Evolutionary conservation across 2,329 filamentous ascomycete species (phyloP).

Genomic region (Dendryphion nanum): DNA sequence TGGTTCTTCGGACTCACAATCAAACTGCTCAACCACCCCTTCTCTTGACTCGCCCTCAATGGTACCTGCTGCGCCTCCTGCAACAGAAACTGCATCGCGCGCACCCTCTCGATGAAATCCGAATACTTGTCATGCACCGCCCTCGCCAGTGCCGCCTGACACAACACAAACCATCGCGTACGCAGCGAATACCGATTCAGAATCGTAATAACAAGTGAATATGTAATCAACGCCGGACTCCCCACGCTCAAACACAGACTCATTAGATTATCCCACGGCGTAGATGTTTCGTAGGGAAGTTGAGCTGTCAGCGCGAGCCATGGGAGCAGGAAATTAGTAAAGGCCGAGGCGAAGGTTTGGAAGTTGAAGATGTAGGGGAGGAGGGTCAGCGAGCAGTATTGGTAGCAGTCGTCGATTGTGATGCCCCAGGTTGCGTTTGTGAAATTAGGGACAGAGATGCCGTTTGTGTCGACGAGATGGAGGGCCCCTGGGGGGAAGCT

Average conservation of each 20-base stretch:
- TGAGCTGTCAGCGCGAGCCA: constrained; percentile 20
- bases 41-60: constrained; percentile 12
- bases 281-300: constrained; percentile 18
- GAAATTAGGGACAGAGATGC: constrained; percentile 3
- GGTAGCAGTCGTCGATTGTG: constrained; percentile 10
- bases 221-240: constrained; percentile 20
- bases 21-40: constrained; percentile 16
- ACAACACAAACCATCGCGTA: constrained; percentile 10
- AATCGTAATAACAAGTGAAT: constrained; percentile 18
- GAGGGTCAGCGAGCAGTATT: constrained; percentile 6
- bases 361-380: constrained; percentile 16
- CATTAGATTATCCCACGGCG: constrained; percentile 16
- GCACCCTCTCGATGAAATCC: constrained; percentile 8
- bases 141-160: constrained; percentile 6
- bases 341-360: constrained; percentile 11
- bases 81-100: constrained; percentile 13
- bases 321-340: constrained; percentile 20
- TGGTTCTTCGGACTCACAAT: constrained; percentile 16
- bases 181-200: constrained; percentile 16
- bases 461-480: neutral
- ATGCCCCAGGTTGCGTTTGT: constrained; percentile 12
- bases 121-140: constrained; percentile 8
- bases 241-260: constrained; percentile 17
- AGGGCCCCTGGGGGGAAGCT: constrained; percentile 1
- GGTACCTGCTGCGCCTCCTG: constrained; percentile 21